A percentile compares a stretch with the other conserved stretches of the same genome.
phyloP scores from a whole-genome alignment of 192 early-diverging fungal species.

The Kickxella alabastrina region DNA sequence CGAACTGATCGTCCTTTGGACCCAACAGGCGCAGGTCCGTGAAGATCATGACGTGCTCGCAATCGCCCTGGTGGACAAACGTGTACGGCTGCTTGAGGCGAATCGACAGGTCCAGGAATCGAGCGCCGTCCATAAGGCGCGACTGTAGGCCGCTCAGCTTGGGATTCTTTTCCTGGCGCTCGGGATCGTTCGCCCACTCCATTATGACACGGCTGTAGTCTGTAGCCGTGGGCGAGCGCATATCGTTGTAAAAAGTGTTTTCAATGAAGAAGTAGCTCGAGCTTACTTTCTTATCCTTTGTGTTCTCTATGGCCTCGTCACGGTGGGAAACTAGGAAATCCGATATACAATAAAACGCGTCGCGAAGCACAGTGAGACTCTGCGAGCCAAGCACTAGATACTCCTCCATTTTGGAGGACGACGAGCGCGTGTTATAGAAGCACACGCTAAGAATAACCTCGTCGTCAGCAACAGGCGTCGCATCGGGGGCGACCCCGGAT shows the following conservation, averaged over 20 bases:
- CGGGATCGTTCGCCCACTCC: conserved; percentile 63
- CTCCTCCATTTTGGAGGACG: conserved; percentile 57
- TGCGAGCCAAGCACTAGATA: conserved; percentile 67
- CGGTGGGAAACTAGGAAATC: conserved; percentile 59
- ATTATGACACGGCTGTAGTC: conserved; percentile 71
- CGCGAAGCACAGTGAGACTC: conserved; percentile 61
- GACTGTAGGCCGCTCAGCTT: conserved; percentile 50
- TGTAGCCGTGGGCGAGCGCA: conserved; percentile 54
- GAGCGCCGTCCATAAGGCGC: conserved; percentile 57
- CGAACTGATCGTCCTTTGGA: conserved; percentile 54
- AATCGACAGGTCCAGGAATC: conserved; percentile 62
- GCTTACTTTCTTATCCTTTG: conserved; percentile 53
- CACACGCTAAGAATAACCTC: conserved; percentile 60
- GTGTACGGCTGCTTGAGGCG: conserved; percentile 64
- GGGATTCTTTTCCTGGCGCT: conserved; percentile 48
- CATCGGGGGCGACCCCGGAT: conserved; percentile 16
- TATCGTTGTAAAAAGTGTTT: conserved; percentile 69
- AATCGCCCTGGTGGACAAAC: conserved; percentile 75
- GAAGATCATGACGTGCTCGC: conserved; percentile 72
- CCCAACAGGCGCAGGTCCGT: conserved; percentile 54
- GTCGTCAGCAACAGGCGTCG: conserved; percentile 44
- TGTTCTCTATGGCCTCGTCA: conserved; percentile 44
- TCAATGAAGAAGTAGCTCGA: conserved; percentile 77
- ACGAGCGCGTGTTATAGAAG: conserved; percentile 58
- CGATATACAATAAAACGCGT: conserved; percentile 65